phyloP scores from a whole-genome alignment of 495 filamentous ascomycete species.

The Lasiosphaeria ovina region DNA sequence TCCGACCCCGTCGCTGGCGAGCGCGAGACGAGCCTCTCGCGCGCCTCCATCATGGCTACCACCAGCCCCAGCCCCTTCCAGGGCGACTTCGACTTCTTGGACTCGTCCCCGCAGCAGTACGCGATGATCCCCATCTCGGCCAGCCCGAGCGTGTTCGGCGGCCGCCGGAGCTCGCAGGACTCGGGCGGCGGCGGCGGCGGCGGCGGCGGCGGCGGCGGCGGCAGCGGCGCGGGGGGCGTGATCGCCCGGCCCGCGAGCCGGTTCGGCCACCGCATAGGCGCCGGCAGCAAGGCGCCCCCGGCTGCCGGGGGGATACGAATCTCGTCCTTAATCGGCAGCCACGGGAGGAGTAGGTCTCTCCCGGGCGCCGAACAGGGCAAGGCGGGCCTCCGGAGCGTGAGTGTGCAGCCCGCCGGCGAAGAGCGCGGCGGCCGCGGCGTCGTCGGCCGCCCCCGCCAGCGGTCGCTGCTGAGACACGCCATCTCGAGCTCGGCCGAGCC shows the following conservation, averaged over 20 bases:
- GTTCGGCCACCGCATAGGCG: slow-evolving; percentile 7
- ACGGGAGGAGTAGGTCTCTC: slow-evolving; percentile 11
- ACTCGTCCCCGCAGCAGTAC: slow-evolving; percentile 1
- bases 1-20: slow-evolving; percentile 10
- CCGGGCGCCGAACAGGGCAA: slow-evolving; percentile 5
- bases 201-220: background rate
- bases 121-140: slow-evolving; percentile 9
- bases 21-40: slow-evolving; percentile 8
- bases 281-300: background rate
- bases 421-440: background rate
- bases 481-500: slow-evolving; percentile 5
- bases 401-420: slow-evolving; percentile 2
- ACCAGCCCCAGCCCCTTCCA: slow-evolving; percentile 13
- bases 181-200: background rate
- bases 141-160: slow-evolving; percentile 18
- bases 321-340: slow-evolving; percentile 3
- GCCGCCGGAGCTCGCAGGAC: slow-evolving; percentile 14
- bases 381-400: slow-evolving; percentile 8
- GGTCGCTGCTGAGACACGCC: slow-evolving; percentile 18
- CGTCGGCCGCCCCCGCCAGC: background rate
- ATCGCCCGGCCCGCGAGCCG: slow-evolving; percentile 13
- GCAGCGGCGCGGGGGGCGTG: background rate
- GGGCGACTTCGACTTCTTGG: background rate
- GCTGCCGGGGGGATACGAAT: background rate
- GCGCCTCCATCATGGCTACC: slow-evolving; percentile 15